A percentile compares a stretch with the other conserved stretches of the same genome.
Conservation (phyloP, 2,329 filamentous ascomycete genomes). For the Rhynchosporium graminicola region DNA sequence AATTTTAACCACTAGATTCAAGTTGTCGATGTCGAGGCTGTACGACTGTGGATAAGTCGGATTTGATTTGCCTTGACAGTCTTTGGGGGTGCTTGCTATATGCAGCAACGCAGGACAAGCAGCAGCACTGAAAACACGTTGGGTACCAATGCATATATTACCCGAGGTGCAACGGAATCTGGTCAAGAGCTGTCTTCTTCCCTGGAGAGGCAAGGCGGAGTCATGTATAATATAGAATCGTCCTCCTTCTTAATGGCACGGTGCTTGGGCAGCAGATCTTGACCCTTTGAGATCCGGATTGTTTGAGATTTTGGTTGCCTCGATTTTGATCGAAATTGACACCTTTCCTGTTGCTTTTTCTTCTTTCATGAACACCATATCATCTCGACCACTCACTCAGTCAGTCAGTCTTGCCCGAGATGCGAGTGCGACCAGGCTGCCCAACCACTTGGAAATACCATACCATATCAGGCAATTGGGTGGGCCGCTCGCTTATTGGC, state of each 20-base stretch:
- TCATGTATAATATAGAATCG: constrained; percentile 23
- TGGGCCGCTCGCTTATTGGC: constrained; percentile 8
- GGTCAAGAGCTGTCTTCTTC: not conserved
- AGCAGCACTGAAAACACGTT: constrained; percentile 2
- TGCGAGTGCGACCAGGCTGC: not conserved
- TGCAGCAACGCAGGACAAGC: not conserved
- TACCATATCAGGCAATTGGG: not conserved
- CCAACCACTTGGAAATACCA: not conserved
- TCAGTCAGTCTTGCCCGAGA: not conserved
- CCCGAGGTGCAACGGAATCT: not conserved
- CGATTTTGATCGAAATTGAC: not conserved
- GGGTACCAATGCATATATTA: constrained; percentile 1
- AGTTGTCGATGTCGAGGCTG: not conserved
- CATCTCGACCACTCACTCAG: not conserved
- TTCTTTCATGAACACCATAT: not conserved
- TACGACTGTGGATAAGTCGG: not conserved
- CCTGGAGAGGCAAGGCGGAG: constrained; percentile 3
- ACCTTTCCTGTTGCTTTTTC: not conserved
- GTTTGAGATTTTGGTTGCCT: constrained; percentile 11
- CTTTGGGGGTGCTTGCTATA: not conserved
- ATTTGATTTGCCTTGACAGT: not conserved
- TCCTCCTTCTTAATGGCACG: constrained; percentile 7
- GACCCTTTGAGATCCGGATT: constrained; percentile 11
- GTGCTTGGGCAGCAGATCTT: constrained; percentile 19
- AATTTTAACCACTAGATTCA: too few species aligned